Percentiles rank a stretch among this genome's conserved stretches.
phyloP scores from a whole-genome alignment of 2,329 filamentous ascomycete genomes.

The Ophidiomyces ophidiicola region DNA sequence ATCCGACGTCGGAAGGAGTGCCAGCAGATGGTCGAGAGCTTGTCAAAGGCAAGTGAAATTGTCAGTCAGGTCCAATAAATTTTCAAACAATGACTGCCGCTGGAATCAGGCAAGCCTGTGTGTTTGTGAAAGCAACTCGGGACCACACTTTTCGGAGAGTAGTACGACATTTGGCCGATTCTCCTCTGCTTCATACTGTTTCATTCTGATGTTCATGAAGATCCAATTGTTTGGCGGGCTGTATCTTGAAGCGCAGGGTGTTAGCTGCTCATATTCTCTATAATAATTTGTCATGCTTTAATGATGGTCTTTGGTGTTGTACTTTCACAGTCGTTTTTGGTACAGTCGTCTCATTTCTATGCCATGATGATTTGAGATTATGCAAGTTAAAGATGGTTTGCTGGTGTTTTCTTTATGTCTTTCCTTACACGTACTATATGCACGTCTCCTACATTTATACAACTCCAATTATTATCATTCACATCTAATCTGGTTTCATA shows the following conservation, averaged over 20 bases:
- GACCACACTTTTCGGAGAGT: too few relatives aligned
- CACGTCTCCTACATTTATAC: too few relatives aligned
- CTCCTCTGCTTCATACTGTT: background rate
- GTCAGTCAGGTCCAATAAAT: slow-evolving; percentile 61
- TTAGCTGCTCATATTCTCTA: background rate
- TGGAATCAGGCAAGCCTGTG: background rate
- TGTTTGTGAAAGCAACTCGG: background rate
- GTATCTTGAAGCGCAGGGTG: slow-evolving; percentile 1
- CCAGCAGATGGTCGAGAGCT: slow-evolving; percentile 95
- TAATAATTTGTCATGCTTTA: too few relatives aligned
- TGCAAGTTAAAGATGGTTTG: too few relatives aligned
- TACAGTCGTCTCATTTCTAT: too few relatives aligned
- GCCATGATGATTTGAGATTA: too few relatives aligned
- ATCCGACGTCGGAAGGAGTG: slow-evolving; percentile 91
- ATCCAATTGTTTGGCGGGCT: slow-evolving; percentile 6
- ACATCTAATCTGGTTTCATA: too few relatives aligned
- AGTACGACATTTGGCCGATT: too few relatives aligned
- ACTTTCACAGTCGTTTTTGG: background rate
- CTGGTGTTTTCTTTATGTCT: too few relatives aligned
- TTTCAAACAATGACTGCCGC: too few relatives aligned
- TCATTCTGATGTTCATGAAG: background rate
- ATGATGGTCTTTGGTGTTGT: background rate
- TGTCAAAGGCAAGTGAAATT: slow-evolving; percentile 84
- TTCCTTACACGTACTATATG: too few relatives aligned
- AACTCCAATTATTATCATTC: too few relatives aligned